phyloP scores from a whole-genome alignment of 2,329 filamentous ascomycete genomes.

The Trichoderma sp. region DNA sequence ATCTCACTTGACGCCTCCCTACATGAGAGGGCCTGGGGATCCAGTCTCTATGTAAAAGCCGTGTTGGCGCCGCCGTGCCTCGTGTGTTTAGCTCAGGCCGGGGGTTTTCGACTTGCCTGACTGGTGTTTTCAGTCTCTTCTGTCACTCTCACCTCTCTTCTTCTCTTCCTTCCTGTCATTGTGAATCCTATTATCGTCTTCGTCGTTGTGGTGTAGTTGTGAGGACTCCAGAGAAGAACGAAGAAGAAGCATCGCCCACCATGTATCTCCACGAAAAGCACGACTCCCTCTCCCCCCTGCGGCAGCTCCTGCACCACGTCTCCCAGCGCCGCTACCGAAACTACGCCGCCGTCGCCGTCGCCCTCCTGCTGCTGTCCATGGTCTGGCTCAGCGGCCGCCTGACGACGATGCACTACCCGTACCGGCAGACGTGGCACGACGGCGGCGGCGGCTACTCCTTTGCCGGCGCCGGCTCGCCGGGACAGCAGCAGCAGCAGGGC shows the following conservation, averaged over 20 bases:
- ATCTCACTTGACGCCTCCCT: slow-evolving; percentile 17
- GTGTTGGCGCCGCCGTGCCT: background rate
- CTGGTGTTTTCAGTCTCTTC: background rate
- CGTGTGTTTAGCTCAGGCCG: background rate
- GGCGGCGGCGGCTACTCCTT: background rate
- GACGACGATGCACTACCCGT: background rate
- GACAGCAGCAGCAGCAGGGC: background rate
- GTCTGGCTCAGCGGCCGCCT: slow-evolving; percentile 16
- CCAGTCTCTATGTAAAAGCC: background rate
- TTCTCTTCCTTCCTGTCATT: background rate
- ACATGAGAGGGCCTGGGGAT: background rate
- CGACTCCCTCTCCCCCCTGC: slow-evolving; percentile 14
- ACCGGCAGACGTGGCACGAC: background rate
- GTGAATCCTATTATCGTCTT: background rate
- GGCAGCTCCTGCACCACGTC: slow-evolving; percentile 7
- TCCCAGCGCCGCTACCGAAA: slow-evolving; percentile 16
- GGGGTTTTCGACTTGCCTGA: background rate
- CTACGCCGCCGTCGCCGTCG: slow-evolving; percentile 23
- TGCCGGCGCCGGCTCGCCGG: background rate
- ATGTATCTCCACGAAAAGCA: slow-evolving; percentile 16
- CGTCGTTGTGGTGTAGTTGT: background rate
- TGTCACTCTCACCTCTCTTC: background rate
- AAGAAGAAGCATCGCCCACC: background rate
- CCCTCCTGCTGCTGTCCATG: slow-evolving; percentile 10
- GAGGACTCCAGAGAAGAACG: background rate